These are phyloP conservation scores for Peronospora belbahrii DNA, from an alignment of 352 stramenopile species.

Conservation along the genomic window DNA sequence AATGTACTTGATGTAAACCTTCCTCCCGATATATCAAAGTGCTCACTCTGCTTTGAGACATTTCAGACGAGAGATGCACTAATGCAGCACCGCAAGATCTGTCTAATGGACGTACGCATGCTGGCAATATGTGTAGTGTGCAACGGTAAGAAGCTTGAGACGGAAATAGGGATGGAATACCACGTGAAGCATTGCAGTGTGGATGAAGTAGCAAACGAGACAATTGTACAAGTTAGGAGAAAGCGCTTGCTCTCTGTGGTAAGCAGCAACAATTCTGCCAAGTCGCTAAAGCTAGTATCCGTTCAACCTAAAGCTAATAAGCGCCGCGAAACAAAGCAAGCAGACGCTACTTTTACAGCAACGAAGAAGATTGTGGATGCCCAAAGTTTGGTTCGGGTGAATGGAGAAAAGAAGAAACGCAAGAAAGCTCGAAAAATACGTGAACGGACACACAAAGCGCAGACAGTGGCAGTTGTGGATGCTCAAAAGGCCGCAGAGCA, in stretches of 20 bases:
- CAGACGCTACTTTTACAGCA: not conserved
- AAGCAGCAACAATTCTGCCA: not conserved
- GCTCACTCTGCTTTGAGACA: slow-evolving; percentile 39
- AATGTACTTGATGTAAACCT: slow-evolving; percentile 61
- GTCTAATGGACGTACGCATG: slow-evolving; percentile 25
- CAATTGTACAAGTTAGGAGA: slow-evolving; percentile 14
- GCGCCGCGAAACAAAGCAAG: not conserved
- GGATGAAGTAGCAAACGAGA: slow-evolving; percentile 12
- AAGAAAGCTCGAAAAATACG: slow-evolving; percentile 12
- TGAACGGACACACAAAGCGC: slow-evolving; percentile 5
- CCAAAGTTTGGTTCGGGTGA: not conserved
- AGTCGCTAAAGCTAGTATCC: not conserved
- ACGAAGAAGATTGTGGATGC: not conserved
- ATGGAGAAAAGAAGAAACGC: slow-evolving; percentile 2
- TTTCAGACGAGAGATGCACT: slow-evolving; percentile 31
- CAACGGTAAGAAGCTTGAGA: slow-evolving; percentile 40
- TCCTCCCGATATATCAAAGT: slow-evolving; percentile 31
- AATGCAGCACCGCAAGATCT: slow-evolving; percentile 45
- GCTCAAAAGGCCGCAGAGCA: not conserved
- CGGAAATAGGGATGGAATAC: slow-evolving; percentile 29
- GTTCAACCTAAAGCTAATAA: slow-evolving; percentile 7
- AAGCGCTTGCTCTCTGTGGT: slow-evolving; percentile 24
- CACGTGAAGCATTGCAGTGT: slow-evolving; percentile 33
- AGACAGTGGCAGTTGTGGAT: slow-evolving; percentile 2
- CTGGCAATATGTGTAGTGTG: slow-evolving; percentile 40